These are phyloP conservation scores for Taphrina confusa DNA, from an alignment of 1,139 yeast genomes.

Conservation along the genomic window DNA sequence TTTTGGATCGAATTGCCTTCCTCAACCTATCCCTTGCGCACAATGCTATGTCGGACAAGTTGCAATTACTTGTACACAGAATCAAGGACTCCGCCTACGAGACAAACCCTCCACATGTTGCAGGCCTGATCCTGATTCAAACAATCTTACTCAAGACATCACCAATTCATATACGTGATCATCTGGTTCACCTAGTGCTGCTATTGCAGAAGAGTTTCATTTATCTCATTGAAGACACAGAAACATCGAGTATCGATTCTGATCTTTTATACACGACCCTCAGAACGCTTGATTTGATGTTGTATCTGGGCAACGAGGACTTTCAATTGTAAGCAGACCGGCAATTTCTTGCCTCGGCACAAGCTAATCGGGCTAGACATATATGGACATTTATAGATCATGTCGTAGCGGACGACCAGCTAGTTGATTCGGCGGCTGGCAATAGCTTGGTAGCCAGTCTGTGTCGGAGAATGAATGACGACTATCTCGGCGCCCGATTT, in stretches of 20 bases:
- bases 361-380: not conserved
- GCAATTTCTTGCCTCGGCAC: not conserved
- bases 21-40: constrained; percentile 3
- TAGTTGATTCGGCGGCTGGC: not conserved
- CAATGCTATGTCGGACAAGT: constrained; percentile 50
- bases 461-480: not conserved
- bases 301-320: constrained; percentile 71
- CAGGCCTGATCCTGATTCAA: constrained; percentile 61
- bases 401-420: not conserved
- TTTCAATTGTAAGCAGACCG: constrained; percentile 58
- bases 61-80: constrained; percentile 50
- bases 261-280: constrained; percentile 59
- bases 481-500: not conserved
- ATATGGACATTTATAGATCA: constrained; percentile 7
- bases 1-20: not conserved
- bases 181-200: constrained; percentile 65
- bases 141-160: constrained; percentile 63
- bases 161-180: constrained; percentile 62
- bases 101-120: constrained; percentile 48
- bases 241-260: constrained; percentile 56
- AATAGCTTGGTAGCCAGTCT: not conserved
- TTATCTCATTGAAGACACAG: not conserved
- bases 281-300: constrained; percentile 72
- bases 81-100: constrained; percentile 12
- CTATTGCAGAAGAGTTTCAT: constrained; percentile 8